Evolutionary conservation across 306 rosid species (phyloP).

Genomic region (Trifolium dubium): DNA sequence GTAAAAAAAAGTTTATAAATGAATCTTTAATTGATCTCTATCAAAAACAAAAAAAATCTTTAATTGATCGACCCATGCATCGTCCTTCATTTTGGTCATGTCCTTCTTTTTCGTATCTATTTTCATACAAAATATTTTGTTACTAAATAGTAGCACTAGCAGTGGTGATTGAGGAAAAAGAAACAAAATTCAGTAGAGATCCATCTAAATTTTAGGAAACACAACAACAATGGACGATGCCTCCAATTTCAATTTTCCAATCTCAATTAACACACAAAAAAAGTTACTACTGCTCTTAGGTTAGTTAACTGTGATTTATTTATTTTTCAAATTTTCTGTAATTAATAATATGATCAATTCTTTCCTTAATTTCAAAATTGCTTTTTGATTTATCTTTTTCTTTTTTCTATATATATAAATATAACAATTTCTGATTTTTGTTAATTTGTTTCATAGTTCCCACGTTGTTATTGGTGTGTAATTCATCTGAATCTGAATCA

Average conservation of each 20-base stretch:
- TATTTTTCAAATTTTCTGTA: neutral
- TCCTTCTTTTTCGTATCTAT: neutral
- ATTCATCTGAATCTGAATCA: neutral
- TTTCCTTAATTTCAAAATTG: neutral
- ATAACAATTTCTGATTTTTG: neutral
- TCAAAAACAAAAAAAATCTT: neutral
- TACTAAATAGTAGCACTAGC: neutral
- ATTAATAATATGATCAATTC: neutral
- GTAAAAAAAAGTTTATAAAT: too few species aligned
- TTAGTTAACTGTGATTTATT: neutral
- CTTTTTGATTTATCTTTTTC: neutral
- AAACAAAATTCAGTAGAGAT: neutral
- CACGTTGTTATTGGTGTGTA: neutral
- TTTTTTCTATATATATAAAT: neutral
- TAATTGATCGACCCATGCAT: neutral
- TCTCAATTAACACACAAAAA: neutral
- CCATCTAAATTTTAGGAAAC: neutral
- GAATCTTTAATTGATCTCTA: too few species aligned
- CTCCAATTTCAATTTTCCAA: neutral
- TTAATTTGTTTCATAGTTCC: slow-evolving; percentile 16
- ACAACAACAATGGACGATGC: neutral
- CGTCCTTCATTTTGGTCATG: too few species aligned
- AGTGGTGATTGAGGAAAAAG: neutral
- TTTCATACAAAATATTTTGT: neutral
- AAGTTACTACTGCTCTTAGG: neutral